Base-by-base conservation (phyloP, 805 yeast species). In the Saccharomyces paradoxus region DNA sequence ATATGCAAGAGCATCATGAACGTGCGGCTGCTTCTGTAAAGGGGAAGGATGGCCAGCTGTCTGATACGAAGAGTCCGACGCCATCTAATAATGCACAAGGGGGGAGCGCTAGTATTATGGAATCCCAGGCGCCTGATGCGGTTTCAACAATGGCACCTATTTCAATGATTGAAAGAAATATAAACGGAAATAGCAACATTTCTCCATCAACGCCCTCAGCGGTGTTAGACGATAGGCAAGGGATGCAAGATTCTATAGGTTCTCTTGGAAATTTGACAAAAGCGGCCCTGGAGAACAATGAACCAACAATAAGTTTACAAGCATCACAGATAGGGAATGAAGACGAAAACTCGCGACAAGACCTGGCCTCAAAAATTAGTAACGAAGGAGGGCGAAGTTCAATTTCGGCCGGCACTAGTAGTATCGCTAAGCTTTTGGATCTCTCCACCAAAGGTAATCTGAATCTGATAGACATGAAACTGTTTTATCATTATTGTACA, bases 401-500 rank as follows among this genome's bases (percentile, higher is more conserved):
- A 3, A 26, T 31, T 32, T 22, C 51, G 1, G 44, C 17, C 8
- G 44, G 46, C 3, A 24, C 32, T 3, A 55, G 52, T 21, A 46
- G 55, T 2, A 62, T 61, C 53, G 56, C 66, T 52, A 49, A 60
- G 56, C 46, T 70, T 58, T 53, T 60, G 55, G 59, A 64, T 46
- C 50, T 65, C 57, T 51, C 68, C 27, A 57, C 62, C 22, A 62
- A 67, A 53, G 74, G 70, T 13, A 70, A 66, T 53, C 71, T 87
- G 50, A 87, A 88, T 68, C 74, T 87, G 79, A 73, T 86, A 31
- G 97, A 92, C 69, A 73, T 92, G 57, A 79, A 86, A 61, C 74
- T 92, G 49, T 87, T 92, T 82, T 87, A 89, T 68, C 96, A 91
- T 70, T 92, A 90, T 69, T 84, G 91, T 6, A 81, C 89, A 0